Evolutionary conservation across 371 early-diverging fungal genomes (phyloP), one percentile per base, ranked within the genome.

Genomic region (Mucor piriformis): DNA sequence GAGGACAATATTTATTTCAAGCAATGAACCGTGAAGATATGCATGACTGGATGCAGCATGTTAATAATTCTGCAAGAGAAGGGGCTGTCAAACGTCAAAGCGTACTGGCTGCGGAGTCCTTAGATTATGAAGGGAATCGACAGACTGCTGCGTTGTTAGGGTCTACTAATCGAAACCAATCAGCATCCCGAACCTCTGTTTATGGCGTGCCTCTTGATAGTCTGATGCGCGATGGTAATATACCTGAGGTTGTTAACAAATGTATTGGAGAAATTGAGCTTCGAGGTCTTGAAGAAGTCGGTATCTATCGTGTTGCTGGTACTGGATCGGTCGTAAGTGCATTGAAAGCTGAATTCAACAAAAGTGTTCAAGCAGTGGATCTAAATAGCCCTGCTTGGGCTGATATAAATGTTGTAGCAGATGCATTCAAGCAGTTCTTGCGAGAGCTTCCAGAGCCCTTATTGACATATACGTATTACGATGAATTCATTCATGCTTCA

Each of bases 371-470:
- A 0, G 67, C 69, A 3, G 86, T 92, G 6, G 78, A 92, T 50
- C 61, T 92, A 42, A 69, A 76, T 40, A 66, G 74, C 8, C 87
- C 90, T 21, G 83, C 86, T 21, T 91, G 89, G 81, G 75, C 91
- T 62, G 91, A 90, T 60, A 92, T 92, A 68, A 92, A 93, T 70
- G 87, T 91, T 1, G 82, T 96, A 2, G 94, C 96, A 3, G 95
- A 95, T 52, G 85, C 94, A 32, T 72, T 96, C 64, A 97, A 97
- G 71, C 95, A 92, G 67, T 97, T 95, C 66, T 67, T 97, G 57
- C 84, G 98, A 7, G 95, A 94, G 50, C 66, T 97, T 52, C 98
- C 98, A 1, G 96, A 97, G 59, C 96, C 97, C 1, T 69, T 97
- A 38, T 77, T 95, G 64, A 95, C 97, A 2, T 92, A 82, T 69